A percentile compares a stretch with the other conserved stretches of the same genome.
Conservation (phyloP, 345 rosid species). For the Sisymbrium altissimum region DNA sequence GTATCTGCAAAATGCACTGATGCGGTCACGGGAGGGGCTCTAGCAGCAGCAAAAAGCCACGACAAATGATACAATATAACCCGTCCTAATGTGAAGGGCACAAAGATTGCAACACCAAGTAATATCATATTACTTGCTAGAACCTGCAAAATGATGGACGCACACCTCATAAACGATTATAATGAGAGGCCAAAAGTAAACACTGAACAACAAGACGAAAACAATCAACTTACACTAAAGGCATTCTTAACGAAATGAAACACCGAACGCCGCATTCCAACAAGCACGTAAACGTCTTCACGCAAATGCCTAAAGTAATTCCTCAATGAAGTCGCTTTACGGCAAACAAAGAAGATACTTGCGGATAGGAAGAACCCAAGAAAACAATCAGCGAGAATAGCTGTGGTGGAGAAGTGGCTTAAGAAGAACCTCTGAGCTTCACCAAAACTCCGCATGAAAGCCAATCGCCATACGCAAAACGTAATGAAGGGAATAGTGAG, state of each 20-base stretch:
- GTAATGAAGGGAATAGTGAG: slow-evolving; percentile 92
- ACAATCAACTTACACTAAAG: slow-evolving; percentile 72
- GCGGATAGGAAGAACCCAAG: slow-evolving; percentile 98
- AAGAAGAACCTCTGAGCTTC: slow-evolving; percentile 93
- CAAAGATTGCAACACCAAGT: slow-evolving; percentile 85
- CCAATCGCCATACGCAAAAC: slow-evolving; percentile 94
- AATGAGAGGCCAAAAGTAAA: not conserved
- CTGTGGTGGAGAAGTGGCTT: slow-evolving; percentile 80
- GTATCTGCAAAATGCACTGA: too few relatives aligned
- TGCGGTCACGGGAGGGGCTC: too few relatives aligned
- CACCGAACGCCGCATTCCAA: slow-evolving; percentile 99
- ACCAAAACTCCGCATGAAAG: slow-evolving; percentile 85
- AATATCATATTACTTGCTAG: slow-evolving; percentile 95
- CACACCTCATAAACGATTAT: not conserved
- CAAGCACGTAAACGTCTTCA: slow-evolving; percentile 94
- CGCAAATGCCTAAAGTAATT: slow-evolving; percentile 92
- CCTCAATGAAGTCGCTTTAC: slow-evolving; percentile 90
- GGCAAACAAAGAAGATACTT: slow-evolving; percentile 91
- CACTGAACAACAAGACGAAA: not conserved
- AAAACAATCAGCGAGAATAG: slow-evolving; percentile 91
- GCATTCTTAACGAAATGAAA: slow-evolving; percentile 99
- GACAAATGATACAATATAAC: slow-evolving; percentile 19
- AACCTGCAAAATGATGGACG: slow-evolving; percentile 54
- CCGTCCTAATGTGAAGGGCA: slow-evolving; percentile 93
- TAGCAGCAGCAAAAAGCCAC: not conserved